Conservation (phyloP, 2,329 filamentous ascomycete genomes). For the Aspergillus novofumigatus region DNA sequence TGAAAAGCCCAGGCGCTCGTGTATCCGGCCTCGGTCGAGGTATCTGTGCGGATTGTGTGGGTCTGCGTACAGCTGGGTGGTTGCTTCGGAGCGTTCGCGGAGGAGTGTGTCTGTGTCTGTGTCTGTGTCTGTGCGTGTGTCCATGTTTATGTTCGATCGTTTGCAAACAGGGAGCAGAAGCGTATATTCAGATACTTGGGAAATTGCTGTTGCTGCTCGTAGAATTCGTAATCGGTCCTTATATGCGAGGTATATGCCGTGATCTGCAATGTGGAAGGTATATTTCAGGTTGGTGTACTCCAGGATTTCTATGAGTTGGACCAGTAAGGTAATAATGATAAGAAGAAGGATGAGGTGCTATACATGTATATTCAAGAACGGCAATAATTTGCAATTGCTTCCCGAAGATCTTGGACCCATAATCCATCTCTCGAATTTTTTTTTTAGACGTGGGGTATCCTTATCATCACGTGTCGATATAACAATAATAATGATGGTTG, state of each 20-base stretch:
- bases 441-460: background rate
- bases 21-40: conserved; percentile 59
- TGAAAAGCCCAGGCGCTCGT: conserved; percentile 75
- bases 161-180: background rate
- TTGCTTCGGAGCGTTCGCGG: conserved; percentile 53
- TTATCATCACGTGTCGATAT: background rate
- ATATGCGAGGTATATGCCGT: background rate
- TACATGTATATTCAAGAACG: background rate
- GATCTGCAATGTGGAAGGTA: background rate
- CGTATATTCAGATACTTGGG: background rate
- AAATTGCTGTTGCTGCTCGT: background rate
- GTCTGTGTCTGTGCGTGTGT: conserved; percentile 10
- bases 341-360: background rate
- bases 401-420: background rate
- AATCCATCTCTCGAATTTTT: background rate
- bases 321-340: background rate
- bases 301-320: too few relatives aligned
- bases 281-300: background rate
- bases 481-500: too few relatives aligned
- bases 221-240: background rate
- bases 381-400: background rate
- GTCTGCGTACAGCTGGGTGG: conserved; percentile 38
- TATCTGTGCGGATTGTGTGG: conserved; percentile 41
- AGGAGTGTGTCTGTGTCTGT: conserved; percentile 15
- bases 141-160: conserved; percentile 11